Evolutionary conservation across 805 yeast genomes (phyloP), one percentile per base, ranked within the genome.

Genomic region (Zygosaccharomyces kombuchaensis): DNA sequence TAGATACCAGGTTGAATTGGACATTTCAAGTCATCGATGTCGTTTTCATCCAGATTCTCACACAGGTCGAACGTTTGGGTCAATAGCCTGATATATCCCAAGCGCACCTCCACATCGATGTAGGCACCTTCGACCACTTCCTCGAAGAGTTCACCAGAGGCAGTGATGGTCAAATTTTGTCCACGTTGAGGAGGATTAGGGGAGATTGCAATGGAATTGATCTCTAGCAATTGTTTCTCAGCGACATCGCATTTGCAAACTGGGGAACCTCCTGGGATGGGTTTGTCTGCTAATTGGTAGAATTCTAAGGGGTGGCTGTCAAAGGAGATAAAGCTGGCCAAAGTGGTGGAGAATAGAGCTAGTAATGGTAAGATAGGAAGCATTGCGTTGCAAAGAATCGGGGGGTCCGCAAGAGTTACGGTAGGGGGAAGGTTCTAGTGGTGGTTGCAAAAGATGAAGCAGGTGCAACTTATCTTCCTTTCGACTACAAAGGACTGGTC

Each of bases 131-230:
- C 91, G 23, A 65, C 78, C 30, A 93, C 70, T 7, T 71, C 72
- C 41, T 74, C 62, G 17, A 70, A 49, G 42, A 91, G 68, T 30
- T 63, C 62, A 2, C 96, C 99, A 4, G 71, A 64, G 2, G 96
- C 99, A 16, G 74, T 62, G 46, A 93, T 79, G 6, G 95, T 84
- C 60, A 93, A 72, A 62, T 88, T 86, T 34, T 73, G 69, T n/a
- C 97, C 98, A 58, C 89, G 81, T 35, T 60, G 72, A 2, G 99
- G 99, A 3, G 97, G 98, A 58, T 87, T 87, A 40, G 99, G 99
- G 30, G 71, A 62, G 48, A 93, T 66, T 36, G 68, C 72, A 13
- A 93, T 80, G 12, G 69, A 60, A 16, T 76, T 73, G 51, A 93
- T 75, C 23, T 71, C 73, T 53, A 93, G 72, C 17, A 85, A 55